phyloP scores from a whole-genome alignment of 192 early-diverging fungal species.

The Coemansia sp. region DNA sequence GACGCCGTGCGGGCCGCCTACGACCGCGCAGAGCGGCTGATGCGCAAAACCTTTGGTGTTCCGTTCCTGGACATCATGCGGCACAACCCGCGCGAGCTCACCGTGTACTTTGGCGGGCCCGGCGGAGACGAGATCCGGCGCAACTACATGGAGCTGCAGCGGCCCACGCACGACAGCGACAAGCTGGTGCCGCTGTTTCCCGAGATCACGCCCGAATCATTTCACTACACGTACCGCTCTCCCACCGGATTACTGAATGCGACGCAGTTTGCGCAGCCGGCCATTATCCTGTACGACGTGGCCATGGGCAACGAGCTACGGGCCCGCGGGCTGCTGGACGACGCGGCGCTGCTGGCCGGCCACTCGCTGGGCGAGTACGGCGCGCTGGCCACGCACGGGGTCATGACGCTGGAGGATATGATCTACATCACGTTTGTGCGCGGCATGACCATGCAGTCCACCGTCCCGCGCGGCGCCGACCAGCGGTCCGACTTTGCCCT shows the following conservation, averaged over 20 bases:
- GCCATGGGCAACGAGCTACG: slow-evolving; percentile 80
- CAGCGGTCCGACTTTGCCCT: slow-evolving; percentile 91
- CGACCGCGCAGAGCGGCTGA: slow-evolving; percentile 85
- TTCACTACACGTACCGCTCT: slow-evolving; percentile 77
- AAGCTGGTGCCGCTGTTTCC: slow-evolving; percentile 72
- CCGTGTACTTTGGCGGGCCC: slow-evolving; percentile 86
- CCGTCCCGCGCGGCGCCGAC: slow-evolving; percentile 72
- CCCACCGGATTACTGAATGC: slow-evolving; percentile 83
- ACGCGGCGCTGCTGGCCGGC: slow-evolving; percentile 76
- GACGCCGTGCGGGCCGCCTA: slow-evolving; percentile 76
- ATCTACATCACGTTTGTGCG: slow-evolving; percentile 94
- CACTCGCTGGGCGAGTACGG: slow-evolving; percentile 97
- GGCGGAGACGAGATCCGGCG: slow-evolving; percentile 74
- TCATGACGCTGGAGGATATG: slow-evolving; percentile 74
- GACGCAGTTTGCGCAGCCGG: slow-evolving; percentile 95
- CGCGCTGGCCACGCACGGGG: slow-evolving; percentile 77
- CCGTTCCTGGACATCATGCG: slow-evolving; percentile 90
- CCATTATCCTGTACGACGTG: slow-evolving; percentile 82
- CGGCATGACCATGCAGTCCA: slow-evolving; percentile 97
- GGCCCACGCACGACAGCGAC: not conserved
- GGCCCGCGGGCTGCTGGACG: slow-evolving; percentile 73
- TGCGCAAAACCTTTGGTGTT: slow-evolving; percentile 78
- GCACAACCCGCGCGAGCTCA: slow-evolving; percentile 76
- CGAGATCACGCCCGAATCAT: slow-evolving; percentile 64
- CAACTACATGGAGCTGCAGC: slow-evolving; percentile 64